Percentiles rank a stretch among this genome's conserved stretches.
These are phyloP conservation scores for Lunularia cruciata DNA, from an alignment of 225 moss, liverwort and hornwort species.

Conservation along the genomic window DNA sequence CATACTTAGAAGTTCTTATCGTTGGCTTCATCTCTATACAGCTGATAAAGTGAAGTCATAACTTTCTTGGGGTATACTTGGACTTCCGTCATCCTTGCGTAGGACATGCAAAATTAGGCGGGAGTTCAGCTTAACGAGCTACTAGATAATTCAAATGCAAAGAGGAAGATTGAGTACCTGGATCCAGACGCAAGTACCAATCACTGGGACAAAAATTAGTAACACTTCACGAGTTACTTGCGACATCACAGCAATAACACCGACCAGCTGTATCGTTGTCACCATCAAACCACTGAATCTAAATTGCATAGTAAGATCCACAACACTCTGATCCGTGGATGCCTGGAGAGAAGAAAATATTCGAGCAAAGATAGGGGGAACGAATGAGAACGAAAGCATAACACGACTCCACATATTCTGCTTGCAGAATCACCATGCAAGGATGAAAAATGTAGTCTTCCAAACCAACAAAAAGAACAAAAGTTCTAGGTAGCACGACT, in stretches of 20 bases:
- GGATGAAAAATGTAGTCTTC: neutral
- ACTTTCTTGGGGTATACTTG: too few relatives aligned
- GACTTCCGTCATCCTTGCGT: too few relatives aligned
- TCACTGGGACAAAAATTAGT: conserved; percentile 60
- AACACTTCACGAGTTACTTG: conserved; percentile 75
- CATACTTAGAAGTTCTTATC: too few relatives aligned
- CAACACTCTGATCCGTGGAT: conserved; percentile 76
- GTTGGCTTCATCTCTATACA: too few relatives aligned
- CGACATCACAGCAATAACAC: conserved; percentile 65
- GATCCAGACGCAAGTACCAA: conserved; percentile 45
- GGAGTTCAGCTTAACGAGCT: too few relatives aligned
- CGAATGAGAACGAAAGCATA: too few relatives aligned
- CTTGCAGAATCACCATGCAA: neutral
- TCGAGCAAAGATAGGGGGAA: too few relatives aligned
- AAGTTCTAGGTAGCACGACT: conserved; percentile 1
- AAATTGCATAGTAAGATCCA: conserved; percentile 59
- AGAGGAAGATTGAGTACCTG: conserved; percentile 48
- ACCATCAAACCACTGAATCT: conserved; percentile 51
- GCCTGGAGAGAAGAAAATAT: conserved; percentile 44
- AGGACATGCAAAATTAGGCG: too few relatives aligned
- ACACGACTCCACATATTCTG: neutral
- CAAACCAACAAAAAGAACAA: neutral
- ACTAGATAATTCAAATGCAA: too few relatives aligned
- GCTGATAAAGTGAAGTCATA: too few relatives aligned
- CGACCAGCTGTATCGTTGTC: conserved; percentile 53